Evolutionary conservation across 2,329 filamentous ascomycete genomes (phyloP), one percentile per base, ranked within the genome.

Genomic region (Grosmannia penicillata): DNA sequence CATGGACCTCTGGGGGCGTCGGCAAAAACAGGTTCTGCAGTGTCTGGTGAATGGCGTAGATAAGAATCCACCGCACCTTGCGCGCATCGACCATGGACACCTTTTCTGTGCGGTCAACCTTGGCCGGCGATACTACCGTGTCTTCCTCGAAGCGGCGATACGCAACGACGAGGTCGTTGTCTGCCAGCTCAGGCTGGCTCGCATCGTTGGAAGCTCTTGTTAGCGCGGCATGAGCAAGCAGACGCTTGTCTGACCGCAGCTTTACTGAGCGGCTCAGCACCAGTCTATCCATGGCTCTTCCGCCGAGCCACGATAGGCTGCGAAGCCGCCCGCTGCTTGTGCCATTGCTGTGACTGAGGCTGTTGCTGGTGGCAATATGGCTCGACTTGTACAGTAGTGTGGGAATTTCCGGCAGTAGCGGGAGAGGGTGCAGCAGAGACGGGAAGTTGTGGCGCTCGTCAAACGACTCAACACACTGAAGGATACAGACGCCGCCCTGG

Each of bases 1-100:
- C 70, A 14, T 63, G 62, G 22, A 83, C 74, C 48, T 82, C 73
- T 6, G 60, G 52, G 0, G 82, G 77, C 0, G 70, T 39, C 6
- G 39, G 62, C 25, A 68, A 60, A 1, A 73, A 78, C 27, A 75
- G 75, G 38, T 72, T 72, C 9, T 70, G 66, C 1, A 91, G 65
- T n/a, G 75, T 77, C 52, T 91, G 83, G 40, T 84, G 68, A 4
- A 75, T 68, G 15, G 75, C 69, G 49, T 89, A 89, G 7, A 89
- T 68, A 26, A 87, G 53, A 23, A 87, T 71, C 82, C 82, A 91
- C 28, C 82, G 68, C 14, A 86, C 70, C 54, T 85, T 87, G 29
- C 83, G 73, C 2, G 74, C 80, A 45, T 89, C 82, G 8, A 68
- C 61, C 10, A 74, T 58, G 0, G 70, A 68, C 1, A 78, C 52